Evolutionary conservation across 257 asterid genomes (phyloP).

Genomic region (Leonotis leonurus): DNA sequence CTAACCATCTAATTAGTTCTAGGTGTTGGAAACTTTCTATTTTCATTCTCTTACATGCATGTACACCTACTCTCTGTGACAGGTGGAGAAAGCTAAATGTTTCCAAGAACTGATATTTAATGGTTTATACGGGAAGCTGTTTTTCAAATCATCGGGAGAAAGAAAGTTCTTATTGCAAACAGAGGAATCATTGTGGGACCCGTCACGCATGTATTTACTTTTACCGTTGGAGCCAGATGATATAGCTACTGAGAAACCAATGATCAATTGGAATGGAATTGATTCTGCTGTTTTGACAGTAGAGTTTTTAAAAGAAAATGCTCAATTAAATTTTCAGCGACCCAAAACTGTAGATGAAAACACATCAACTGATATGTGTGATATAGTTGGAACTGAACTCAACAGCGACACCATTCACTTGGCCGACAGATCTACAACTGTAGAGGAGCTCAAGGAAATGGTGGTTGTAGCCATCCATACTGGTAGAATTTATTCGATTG

Average conservation of each 20-base stretch:
- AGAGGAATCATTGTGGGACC: conserved; percentile 54
- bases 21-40: neutral
- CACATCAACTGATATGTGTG: conserved; percentile 22
- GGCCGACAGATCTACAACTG: conserved; percentile 59
- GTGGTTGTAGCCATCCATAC: conserved; percentile 86
- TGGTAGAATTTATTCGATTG: conserved; percentile 66
- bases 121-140: conserved; percentile 76
- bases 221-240: conserved; percentile 53
- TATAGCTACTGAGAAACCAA: conserved; percentile 12
- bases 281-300: conserved; percentile 69
- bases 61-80: conserved; percentile 18
- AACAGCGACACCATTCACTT: conserved; percentile 47
- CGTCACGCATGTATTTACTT: conserved; percentile 71
- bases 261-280: conserved; percentile 64
- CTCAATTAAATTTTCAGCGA: conserved; percentile 38
- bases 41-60: conserved; percentile 7
- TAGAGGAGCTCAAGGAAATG: conserved; percentile 48
- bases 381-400: conserved; percentile 23
- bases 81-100: conserved; percentile 74
- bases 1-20: neutral
- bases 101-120: conserved; percentile 82
- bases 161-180: conserved; percentile 53
- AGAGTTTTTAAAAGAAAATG: conserved; percentile 62
- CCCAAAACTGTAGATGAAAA: conserved; percentile 28
- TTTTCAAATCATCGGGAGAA: conserved; percentile 48